phyloP scores from a whole-genome alignment of 805 yeast genomes.

The Wickerhamiella vanderwaltii region DNA sequence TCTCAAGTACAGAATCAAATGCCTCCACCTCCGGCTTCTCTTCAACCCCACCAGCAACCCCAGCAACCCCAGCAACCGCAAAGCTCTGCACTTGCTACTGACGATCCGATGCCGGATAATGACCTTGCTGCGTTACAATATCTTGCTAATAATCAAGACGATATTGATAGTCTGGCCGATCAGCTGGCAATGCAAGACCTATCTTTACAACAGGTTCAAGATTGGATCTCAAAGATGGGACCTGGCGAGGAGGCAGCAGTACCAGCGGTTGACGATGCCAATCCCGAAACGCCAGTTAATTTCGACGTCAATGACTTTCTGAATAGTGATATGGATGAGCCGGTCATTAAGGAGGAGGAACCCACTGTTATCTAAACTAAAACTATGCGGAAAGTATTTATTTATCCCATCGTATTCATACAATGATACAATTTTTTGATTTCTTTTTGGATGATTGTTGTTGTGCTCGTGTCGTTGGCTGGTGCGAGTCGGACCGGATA shows the following conservation, averaged over 20 bases:
- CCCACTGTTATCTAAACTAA: no score
- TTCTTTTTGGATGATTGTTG: no score
- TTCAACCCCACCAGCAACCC: neutral
- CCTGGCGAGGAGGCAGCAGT: slow-evolving; percentile 1
- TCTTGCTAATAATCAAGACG: slow-evolving; percentile 7
- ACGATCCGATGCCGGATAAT: neutral
- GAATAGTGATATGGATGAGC: slow-evolving; percentile 11
- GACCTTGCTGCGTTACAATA: neutral
- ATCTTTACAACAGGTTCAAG: slow-evolving; percentile 25
- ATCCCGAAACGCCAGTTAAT: slow-evolving; percentile 6
- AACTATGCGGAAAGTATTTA: slow-evolving; percentile 1
- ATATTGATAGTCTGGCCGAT: slow-evolving; percentile 20
- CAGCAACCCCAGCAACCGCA: neutral
- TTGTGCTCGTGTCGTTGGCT: no score
- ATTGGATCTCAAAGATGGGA: slow-evolving; percentile 21
- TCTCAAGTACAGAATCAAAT: neutral
- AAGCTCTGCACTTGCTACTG: neutral
- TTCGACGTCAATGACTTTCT: slow-evolving; percentile 22
- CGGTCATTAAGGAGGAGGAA: slow-evolving; percentile 7
- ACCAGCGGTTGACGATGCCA: neutral
- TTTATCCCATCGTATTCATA: neutral
- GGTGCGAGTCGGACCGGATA: no score
- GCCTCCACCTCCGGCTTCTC: neutral
- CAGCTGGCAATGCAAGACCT: slow-evolving; percentile 23
- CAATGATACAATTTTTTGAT: no score